phyloP scores from a whole-genome alignment of 768 basidiomycete genomes.

The Termitomyces sp. region DNA sequence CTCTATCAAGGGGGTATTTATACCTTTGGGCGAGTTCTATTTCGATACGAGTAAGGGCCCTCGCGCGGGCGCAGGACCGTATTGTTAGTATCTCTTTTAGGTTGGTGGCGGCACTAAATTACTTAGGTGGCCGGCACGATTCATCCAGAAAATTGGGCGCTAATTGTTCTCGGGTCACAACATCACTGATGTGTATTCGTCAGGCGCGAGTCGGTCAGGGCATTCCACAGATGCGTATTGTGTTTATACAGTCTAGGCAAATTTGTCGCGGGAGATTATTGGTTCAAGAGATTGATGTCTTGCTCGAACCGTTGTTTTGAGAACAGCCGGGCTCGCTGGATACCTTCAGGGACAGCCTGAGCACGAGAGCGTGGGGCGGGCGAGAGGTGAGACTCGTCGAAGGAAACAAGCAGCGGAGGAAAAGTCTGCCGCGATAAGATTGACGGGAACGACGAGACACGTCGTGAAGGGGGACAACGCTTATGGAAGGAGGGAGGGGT shows the following conservation, averaged over 20 bases:
- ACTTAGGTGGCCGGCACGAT: not conserved
- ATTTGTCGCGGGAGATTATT: not conserved
- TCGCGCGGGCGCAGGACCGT: too few species aligned
- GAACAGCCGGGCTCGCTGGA: not conserved
- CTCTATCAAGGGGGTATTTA: not conserved
- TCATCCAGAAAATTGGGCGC: not conserved
- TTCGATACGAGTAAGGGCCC: not conserved
- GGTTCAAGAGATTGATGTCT: not conserved
- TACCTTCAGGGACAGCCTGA: not conserved
- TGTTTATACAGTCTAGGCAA: not conserved
- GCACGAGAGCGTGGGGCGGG: not conserved
- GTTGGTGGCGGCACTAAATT: not conserved
- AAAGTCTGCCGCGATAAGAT: conserved; percentile 21
- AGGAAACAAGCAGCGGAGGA: conserved; percentile 16
- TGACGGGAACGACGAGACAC: conserved; percentile 23
- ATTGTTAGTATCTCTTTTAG: not conserved
- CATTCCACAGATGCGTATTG: not conserved
- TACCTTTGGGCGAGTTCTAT: not conserved
- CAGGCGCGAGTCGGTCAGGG: not conserved
- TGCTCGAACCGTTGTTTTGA: not conserved
- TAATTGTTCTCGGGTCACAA: not conserved
- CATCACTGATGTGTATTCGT: not conserved
- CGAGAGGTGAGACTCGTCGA: not conserved
- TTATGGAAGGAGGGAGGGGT: too few species aligned
- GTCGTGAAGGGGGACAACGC: too few species aligned